phyloP scores from a whole-genome alignment of 345 rosid species.

The Populus alba region DNA sequence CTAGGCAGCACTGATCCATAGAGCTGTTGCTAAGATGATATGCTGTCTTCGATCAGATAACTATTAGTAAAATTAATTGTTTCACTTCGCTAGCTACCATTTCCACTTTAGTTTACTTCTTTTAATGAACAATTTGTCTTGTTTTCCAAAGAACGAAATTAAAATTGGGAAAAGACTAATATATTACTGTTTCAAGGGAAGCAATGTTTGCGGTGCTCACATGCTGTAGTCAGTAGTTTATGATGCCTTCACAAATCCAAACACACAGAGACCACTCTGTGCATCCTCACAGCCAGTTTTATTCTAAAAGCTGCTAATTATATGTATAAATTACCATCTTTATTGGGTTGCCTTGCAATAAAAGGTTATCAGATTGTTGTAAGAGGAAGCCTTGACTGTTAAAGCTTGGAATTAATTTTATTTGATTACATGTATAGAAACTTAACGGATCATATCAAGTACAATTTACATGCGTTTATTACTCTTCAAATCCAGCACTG shows the following conservation, averaged over 20 bases:
- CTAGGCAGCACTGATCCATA: constrained; percentile 47
- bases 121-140: constrained; percentile 7
- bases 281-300: neutral
- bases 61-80: neutral
- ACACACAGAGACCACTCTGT: too few relatives aligned
- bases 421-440: neutral
- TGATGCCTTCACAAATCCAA: constrained; percentile 2
- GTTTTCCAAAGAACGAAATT: neutral
- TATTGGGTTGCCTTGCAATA: neutral
- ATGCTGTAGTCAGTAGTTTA: constrained; percentile 10
- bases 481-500: neutral
- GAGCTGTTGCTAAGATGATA: constrained; percentile 4
- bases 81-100: neutral
- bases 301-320: neutral
- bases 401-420: neutral
- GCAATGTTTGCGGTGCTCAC: constrained; percentile 29
- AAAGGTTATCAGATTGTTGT: neutral
- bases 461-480: too few relatives aligned
- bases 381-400: neutral
- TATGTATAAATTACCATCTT: neutral
- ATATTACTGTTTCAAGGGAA: neutral
- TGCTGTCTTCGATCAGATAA: neutral
- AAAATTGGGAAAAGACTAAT: neutral
- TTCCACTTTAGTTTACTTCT: constrained; percentile 4
- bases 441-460: neutral